Percentiles rank a stretch among this genome's conserved stretches.
Evolutionary conservation across 495 filamentous ascomycete species (phyloP).

Genomic region (Aspergillus taichungensis): DNA sequence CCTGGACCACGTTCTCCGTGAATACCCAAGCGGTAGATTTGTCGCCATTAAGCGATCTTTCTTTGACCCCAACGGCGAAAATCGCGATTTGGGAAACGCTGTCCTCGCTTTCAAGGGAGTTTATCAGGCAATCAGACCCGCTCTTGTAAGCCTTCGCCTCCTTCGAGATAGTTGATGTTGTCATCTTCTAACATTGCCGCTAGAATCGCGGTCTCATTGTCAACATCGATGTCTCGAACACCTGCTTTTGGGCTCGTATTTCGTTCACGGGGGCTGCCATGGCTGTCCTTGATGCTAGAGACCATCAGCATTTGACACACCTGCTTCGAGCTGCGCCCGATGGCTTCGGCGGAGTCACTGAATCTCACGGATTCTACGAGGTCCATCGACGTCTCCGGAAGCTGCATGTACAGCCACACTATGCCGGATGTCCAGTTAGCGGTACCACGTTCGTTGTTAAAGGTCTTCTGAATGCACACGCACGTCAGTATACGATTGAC

Average conservation of each 20-base stretch:
- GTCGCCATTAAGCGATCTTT: conserved; percentile 69
- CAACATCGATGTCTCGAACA: conserved; percentile 60
- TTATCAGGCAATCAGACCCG: conserved; percentile 69
- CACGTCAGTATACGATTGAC: conserved; percentile 50
- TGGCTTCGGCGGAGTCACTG: conserved; percentile 12
- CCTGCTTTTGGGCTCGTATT: conserved; percentile 31
- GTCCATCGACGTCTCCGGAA: conserved; percentile 45
- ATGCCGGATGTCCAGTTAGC: conserved; percentile 41
- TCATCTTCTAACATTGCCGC: conserved; percentile 5
- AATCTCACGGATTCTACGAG: conserved; percentile 14
- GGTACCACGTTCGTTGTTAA: conserved; percentile 54
- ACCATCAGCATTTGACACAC: conserved; percentile 17
- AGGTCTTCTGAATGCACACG: conserved; percentile 44
- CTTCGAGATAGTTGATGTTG: neutral
- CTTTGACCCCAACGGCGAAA: conserved; percentile 42
- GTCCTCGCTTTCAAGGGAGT: conserved; percentile 77
- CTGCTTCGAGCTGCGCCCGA: conserved; percentile 11
- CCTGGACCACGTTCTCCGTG: conserved; percentile 79
- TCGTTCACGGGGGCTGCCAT: conserved; percentile 22
- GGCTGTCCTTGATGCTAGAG: conserved; percentile 12
- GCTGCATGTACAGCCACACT: conserved; percentile 57
- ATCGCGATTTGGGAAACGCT: conserved; percentile 41
- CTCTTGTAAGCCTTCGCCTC: conserved; percentile 34
- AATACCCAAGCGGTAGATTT: conserved; percentile 55
- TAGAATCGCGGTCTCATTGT: conserved; percentile 53